A percentile compares a stretch with the other conserved stretches of the same genome.
phyloP scores from a whole-genome alignment of 2,329 filamentous ascomycete species.

The Stachybotrys chartarum region DNA sequence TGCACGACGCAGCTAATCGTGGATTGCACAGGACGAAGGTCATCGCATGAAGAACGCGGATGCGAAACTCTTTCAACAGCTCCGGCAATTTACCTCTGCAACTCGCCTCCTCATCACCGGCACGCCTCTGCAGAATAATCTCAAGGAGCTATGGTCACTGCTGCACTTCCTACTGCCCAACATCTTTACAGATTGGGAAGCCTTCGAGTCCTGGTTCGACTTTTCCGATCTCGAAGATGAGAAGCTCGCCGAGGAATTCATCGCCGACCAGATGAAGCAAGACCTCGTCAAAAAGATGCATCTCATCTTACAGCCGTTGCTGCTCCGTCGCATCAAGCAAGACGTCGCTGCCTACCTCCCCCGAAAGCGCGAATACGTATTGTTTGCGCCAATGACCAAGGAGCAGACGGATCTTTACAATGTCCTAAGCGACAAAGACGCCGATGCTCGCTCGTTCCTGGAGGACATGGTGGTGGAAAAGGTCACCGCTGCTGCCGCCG shows the following conservation, averaged over 20 bases:
- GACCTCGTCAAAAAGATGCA: conserved; percentile 67
- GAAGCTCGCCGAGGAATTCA: conserved; percentile 67
- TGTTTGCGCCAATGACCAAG: conserved; percentile 85
- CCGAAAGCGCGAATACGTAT: conserved; percentile 91
- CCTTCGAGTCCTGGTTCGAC: conserved; percentile 95
- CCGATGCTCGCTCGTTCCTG: conserved; percentile 65
- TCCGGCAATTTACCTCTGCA: conserved; percentile 82
- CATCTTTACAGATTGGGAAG: conserved; percentile 88
- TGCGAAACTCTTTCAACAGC: conserved; percentile 80
- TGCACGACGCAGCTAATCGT: background rate
- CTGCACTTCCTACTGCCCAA: conserved; percentile 88
- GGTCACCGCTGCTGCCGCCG: conserved; percentile 31
- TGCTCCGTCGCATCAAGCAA: conserved; percentile 82
- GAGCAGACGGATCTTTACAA: conserved; percentile 89
- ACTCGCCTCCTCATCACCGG: conserved; percentile 90
- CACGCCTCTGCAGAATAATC: conserved; percentile 90
- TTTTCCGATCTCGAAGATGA: conserved; percentile 89
- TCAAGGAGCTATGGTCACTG: conserved; percentile 90
- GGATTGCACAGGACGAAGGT: conserved; percentile 65
- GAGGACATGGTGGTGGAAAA: conserved; percentile 70
- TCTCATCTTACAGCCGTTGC: conserved; percentile 82
- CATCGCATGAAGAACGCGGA: conserved; percentile 97
- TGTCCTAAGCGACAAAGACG: conserved; percentile 47
- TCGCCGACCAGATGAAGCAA: conserved; percentile 62
- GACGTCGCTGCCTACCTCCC: conserved; percentile 90